Percentiles rank a stretch among this genome's conserved stretches.
phyloP scores from a whole-genome alignment of 768 basidiomycete genomes.

The Termitomyces sp. region DNA sequence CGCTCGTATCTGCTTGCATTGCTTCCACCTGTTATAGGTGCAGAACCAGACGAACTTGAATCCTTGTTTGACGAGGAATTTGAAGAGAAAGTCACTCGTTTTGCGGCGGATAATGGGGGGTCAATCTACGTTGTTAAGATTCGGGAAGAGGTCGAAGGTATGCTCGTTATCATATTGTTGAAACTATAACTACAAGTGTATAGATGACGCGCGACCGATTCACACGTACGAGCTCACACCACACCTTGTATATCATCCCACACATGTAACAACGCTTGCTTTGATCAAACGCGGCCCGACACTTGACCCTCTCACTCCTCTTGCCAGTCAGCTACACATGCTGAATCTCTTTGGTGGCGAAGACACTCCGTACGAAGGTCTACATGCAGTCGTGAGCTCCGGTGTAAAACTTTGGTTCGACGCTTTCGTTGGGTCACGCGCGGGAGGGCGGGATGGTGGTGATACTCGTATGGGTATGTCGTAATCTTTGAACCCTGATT shows the following conservation, averaged over 20 bases:
- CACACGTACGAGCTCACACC: constrained; percentile 69
- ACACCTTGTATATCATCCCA: constrained; percentile 76
- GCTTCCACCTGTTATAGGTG: constrained; percentile 82
- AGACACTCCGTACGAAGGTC: constrained; percentile 90
- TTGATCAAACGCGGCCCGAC: constrained; percentile 90
- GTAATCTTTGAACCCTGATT: neutral
- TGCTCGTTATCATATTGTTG: constrained; percentile 18
- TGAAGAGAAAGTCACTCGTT: constrained; percentile 71
- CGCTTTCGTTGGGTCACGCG: constrained; percentile 88
- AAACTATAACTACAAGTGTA: constrained; percentile 12
- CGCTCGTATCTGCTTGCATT: constrained; percentile 68
- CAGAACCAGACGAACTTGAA: constrained; percentile 60
- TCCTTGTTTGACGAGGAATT: constrained; percentile 72
- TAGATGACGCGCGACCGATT: constrained; percentile 66
- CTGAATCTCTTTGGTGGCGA: constrained; percentile 89
- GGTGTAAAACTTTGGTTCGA: constrained; percentile 99
- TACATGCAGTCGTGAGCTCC: constrained; percentile 92
- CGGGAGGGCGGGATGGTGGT: constrained; percentile 61
- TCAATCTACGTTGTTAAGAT: constrained; percentile 83
- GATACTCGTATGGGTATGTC: constrained; percentile 75
- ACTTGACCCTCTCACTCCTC: constrained; percentile 76
- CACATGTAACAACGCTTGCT: constrained; percentile 83
- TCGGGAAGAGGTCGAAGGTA: constrained; percentile 74
- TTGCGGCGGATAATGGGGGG: constrained; percentile 72
- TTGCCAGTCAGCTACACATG: constrained; percentile 86